Evolutionary conservation across 164 flowering plant species (phyloP).

Genomic region (Amborella trichopoda): DNA sequence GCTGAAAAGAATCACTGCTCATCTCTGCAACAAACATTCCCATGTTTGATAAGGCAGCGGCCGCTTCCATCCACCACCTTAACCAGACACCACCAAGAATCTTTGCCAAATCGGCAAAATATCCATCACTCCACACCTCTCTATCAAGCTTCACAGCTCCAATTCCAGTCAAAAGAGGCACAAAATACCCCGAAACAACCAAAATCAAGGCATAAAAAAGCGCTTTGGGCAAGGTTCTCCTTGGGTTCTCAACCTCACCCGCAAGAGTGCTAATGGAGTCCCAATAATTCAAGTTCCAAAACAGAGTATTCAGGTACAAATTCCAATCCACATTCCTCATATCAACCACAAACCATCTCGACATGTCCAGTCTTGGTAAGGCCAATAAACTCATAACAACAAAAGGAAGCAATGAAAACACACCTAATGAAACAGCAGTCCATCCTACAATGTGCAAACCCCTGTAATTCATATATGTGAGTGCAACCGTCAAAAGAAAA

Average conservation of each 20-base stretch:
- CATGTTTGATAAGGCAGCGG: constrained; percentile 5
- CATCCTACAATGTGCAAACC: constrained; percentile 6
- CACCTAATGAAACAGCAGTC: constrained; percentile 2
- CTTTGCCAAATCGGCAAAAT: constrained; percentile 3
- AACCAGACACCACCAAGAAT: constrained; percentile 6
- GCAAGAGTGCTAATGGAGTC: constrained; percentile 9
- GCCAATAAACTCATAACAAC: constrained; percentile 3
- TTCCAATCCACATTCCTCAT: constrained; percentile 5
- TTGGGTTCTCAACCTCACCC: constrained; percentile 4
- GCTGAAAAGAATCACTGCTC: constrained; percentile 8
- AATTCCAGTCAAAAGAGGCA: constrained; percentile 6
- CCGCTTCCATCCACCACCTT: constrained; percentile 6
- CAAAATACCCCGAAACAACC: constrained; percentile 4
- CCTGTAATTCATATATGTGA: constrained; percentile 5
- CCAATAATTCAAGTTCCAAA: constrained; percentile 9
- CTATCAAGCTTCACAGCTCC: constrained; percentile 5
- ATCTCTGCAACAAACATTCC: constrained; percentile 8
- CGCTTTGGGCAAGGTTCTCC: constrained; percentile 7
- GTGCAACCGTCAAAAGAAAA: not conserved
- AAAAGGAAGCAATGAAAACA: constrained; percentile 2
- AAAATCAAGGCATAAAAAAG: constrained; percentile 5
- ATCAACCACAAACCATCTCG: constrained; percentile 4
- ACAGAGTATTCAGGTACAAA: constrained; percentile 5
- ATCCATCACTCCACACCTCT: constrained; percentile 7
- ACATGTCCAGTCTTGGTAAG: constrained; percentile 3